Conservation (phyloP, 225 moss, liverwort and hornwort genomes). For the Physcomitrium patens region DNA sequence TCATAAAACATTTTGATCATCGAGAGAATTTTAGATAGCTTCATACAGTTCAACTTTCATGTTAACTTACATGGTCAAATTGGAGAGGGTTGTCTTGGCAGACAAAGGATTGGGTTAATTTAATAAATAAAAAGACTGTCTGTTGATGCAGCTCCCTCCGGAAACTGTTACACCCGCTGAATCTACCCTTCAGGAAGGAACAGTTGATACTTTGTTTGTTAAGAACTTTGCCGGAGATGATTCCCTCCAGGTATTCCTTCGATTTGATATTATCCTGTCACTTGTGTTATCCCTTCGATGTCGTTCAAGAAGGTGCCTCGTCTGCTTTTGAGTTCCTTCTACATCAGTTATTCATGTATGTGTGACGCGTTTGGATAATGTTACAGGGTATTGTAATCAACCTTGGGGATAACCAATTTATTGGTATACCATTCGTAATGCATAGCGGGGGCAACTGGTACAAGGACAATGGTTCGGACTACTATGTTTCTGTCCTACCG, state of each 20-base stretch:
- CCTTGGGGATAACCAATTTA: constrained; percentile 60
- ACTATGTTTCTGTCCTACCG: constrained; percentile 62
- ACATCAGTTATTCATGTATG: neutral
- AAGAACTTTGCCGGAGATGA: constrained; percentile 70
- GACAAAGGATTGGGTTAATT: neutral
- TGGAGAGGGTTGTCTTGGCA: neutral
- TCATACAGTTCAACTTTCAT: neutral
- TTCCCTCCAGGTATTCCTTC: constrained; percentile 66
- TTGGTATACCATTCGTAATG: constrained; percentile 86
- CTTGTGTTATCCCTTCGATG: too few species aligned
- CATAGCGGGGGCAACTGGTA: constrained; percentile 82
- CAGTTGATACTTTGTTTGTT: constrained; percentile 66
- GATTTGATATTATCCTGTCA: neutral
- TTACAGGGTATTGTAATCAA: constrained; percentile 66
- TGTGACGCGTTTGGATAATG: constrained; percentile 30
- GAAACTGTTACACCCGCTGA: constrained; percentile 58
- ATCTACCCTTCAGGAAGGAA: constrained; percentile 60
- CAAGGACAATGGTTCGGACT: constrained; percentile 88
- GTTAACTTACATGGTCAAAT: constrained; percentile 4
- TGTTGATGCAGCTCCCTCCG: constrained; percentile 63
- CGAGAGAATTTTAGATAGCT: neutral
- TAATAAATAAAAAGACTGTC: constrained; percentile 8
- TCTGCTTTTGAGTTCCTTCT: neutral
- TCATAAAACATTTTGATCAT: too few species aligned
- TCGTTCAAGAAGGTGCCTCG: neutral